A percentile compares a stretch with the other conserved stretches of the same genome.
phyloP scores from a whole-genome alignment of 2,329 filamentous ascomycete genomes.

The Pseudocercospora vitis region DNA sequence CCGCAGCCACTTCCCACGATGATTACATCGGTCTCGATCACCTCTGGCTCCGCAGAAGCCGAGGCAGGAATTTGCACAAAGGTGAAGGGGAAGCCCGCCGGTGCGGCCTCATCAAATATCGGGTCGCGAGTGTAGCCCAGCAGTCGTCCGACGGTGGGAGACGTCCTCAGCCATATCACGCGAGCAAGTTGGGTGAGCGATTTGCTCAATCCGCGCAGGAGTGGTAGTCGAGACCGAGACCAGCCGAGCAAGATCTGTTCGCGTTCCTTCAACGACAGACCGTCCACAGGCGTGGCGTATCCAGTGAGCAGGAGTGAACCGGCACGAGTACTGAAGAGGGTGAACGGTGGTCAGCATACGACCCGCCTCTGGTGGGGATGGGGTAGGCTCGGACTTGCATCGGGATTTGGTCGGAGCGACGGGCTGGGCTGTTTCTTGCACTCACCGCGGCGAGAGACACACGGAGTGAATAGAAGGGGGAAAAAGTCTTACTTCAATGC shows the following conservation, averaged over 20 bases:
- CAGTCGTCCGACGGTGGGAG: constrained; percentile 55
- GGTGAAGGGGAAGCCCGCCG: constrained; percentile 54
- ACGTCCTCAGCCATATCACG: constrained; percentile 57
- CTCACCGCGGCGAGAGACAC: too few species aligned
- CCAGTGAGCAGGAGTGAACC: constrained; percentile 68
- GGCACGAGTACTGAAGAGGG: constrained; percentile 54
- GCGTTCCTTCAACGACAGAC: constrained; percentile 61
- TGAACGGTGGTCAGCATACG: constrained; percentile 19
- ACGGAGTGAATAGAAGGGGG: constrained; percentile 7
- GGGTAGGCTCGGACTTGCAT: constrained; percentile 15
- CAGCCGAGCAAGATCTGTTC: constrained; percentile 64
- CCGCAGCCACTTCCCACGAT: constrained; percentile 87
- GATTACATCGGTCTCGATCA: constrained; percentile 75
- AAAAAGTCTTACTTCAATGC: constrained; percentile 52
- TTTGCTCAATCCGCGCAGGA: constrained; percentile 58
- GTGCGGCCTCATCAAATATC: constrained; percentile 53
- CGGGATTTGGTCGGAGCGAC: constrained; percentile 20
- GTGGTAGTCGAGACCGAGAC: constrained; percentile 57
- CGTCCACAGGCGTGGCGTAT: constrained; percentile 61
- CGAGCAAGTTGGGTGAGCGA: constrained; percentile 57
- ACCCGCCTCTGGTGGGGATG: constrained; percentile 20
- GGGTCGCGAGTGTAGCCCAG: constrained; percentile 61
- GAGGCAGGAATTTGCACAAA: constrained; percentile 61
- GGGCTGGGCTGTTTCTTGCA: too few species aligned
- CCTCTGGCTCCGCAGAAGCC: constrained; percentile 47